A percentile compares a stretch with the other conserved stretches of the same genome.
Conservation (phyloP, 1,139 yeast species). For the Arxiozyma slooffiae region DNA sequence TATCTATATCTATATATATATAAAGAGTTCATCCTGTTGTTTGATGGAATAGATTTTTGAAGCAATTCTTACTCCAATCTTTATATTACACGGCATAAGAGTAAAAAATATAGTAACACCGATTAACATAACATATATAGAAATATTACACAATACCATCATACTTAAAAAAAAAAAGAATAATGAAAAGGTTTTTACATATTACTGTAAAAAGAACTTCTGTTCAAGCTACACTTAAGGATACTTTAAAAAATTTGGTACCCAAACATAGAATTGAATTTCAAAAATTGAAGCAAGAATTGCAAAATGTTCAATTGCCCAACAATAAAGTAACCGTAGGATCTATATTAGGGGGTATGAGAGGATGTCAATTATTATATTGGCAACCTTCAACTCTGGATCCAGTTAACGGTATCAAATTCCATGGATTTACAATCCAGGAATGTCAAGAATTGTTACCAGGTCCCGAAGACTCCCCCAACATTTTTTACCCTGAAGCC, state of each 20-base stretch:
- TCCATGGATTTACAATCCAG: slow-evolving; percentile 44
- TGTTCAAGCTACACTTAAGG: slow-evolving; percentile 25
- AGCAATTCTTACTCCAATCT: no score
- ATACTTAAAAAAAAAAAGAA: no score
- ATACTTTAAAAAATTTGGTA: slow-evolving; percentile 34
- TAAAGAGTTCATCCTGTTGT: no score
- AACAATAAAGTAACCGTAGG: slow-evolving; percentile 39
- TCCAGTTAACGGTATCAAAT: slow-evolving; percentile 44
- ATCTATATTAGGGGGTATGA: slow-evolving; percentile 45
- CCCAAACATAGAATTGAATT: slow-evolving; percentile 36
- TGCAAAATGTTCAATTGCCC: slow-evolving; percentile 26
- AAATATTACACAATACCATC: no score
- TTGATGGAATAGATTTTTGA: no score
- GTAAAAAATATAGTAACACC: no score
- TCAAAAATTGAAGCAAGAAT: slow-evolving; percentile 33
- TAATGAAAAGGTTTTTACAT: slow-evolving; percentile 2
- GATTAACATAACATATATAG: no score
- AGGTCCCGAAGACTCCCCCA: slow-evolving; percentile 26
- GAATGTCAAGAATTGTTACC: slow-evolving; percentile 42
- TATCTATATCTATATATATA: no score
- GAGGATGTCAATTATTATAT: slow-evolving; percentile 41
- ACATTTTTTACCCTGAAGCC: slow-evolving; percentile 71
- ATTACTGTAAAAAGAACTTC: slow-evolving; percentile 3
- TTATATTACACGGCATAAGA: no score
- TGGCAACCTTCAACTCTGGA: slow-evolving; percentile 51